Conservation (phyloP, 106 monocot genomes). For the Chionographis japonica region DNA sequence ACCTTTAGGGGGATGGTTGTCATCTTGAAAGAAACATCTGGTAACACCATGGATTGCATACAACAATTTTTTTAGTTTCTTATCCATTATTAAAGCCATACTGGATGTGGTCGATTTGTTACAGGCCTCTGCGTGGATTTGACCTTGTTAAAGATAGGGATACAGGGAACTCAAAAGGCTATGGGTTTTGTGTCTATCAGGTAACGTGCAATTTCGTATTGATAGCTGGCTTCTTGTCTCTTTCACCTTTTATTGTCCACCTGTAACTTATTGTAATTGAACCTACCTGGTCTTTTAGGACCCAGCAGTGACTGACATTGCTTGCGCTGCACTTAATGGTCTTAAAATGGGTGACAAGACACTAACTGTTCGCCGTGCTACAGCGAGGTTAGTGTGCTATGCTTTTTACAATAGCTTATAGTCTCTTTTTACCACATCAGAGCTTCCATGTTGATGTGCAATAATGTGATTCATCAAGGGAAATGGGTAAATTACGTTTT, state of each 20-base stretch:
- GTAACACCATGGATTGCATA: too few relatives aligned
- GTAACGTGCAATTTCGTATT: constrained; percentile 2
- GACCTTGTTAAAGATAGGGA: constrained; percentile 38
- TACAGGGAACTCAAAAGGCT: constrained; percentile 37
- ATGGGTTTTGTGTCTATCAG: constrained; percentile 40
- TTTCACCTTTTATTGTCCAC: background rate
- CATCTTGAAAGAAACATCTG: too few relatives aligned
- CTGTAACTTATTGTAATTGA: background rate
- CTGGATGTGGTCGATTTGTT: background rate
- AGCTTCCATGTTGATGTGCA: too few relatives aligned
- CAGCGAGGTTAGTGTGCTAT: constrained; percentile 18
- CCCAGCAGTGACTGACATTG: constrained; percentile 28
- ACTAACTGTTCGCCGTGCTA: constrained; percentile 32
- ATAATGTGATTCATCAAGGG: too few relatives aligned
- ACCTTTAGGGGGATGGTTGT: too few relatives aligned
- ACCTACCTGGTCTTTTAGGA: constrained; percentile 13
- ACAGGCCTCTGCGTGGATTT: constrained; percentile 32
- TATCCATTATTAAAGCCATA: background rate
- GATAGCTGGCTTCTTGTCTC: constrained; percentile 1
- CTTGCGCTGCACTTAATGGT: constrained; percentile 38
- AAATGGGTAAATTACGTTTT: too few relatives aligned
- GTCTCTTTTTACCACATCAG: too few relatives aligned
- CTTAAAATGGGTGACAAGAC: constrained; percentile 39
- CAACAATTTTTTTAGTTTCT: too few relatives aligned
- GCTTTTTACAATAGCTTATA: background rate